These are phyloP conservation scores for Penicillium sp. DNA, from an alignment of 2,329 filamentous ascomycete genomes.

Conservation along the genomic window DNA sequence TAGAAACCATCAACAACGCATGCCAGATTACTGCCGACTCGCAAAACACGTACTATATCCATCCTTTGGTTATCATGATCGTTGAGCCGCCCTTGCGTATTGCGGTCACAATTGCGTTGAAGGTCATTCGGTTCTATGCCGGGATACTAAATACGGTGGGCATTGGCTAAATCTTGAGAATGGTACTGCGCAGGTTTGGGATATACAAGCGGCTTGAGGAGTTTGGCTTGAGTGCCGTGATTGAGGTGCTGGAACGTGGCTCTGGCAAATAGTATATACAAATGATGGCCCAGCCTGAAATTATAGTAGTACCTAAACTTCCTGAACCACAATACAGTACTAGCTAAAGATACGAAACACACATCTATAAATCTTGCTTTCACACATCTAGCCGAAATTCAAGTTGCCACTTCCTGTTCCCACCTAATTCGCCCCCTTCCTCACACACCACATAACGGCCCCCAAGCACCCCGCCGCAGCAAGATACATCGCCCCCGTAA, in stretches of 20 bases:
- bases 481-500: slow-evolving; percentile 12
- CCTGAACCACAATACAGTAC: too few relatives aligned
- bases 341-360: too few relatives aligned
- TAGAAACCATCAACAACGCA: not conserved
- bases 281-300: too few relatives aligned
- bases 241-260: not conserved
- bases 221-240: not conserved
- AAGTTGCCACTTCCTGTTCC: too few relatives aligned
- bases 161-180: not conserved
- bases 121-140: not conserved
- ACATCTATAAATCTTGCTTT: too few relatives aligned
- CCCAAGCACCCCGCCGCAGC: slow-evolving; percentile 9
- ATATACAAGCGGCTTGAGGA: not conserved
- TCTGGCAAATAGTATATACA: not conserved
- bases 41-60: not conserved
- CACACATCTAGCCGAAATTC: too few relatives aligned
- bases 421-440: too few relatives aligned
- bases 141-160: not conserved
- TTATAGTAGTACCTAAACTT: too few relatives aligned
- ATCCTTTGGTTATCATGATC: not conserved
- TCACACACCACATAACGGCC: too few relatives aligned
- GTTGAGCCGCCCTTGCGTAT: not conserved
- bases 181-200: not conserved
- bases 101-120: not conserved
- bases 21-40: not conserved